Evolutionary conservation across 2,329 filamentous ascomycete genomes (phyloP).

Genomic region (Colletotrichum tropicicola): DNA sequence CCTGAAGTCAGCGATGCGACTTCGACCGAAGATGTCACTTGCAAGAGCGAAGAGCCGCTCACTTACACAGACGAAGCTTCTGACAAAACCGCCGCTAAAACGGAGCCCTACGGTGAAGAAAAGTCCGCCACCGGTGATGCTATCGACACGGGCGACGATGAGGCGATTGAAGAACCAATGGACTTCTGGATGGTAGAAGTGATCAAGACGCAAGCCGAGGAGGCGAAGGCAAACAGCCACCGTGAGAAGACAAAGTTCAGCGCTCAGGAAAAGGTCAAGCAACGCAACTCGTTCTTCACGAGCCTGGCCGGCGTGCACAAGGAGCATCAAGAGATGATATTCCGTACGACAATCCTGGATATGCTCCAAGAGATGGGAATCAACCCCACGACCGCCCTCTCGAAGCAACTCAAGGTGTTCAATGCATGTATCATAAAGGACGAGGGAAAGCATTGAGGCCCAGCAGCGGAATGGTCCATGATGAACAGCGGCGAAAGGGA

Average conservation of each 20-base stretch:
- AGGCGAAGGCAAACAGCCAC: too few species aligned
- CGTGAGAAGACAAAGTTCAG: neutral
- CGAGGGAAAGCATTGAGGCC: neutral
- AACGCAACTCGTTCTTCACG: neutral
- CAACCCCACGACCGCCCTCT: neutral
- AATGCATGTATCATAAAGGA: neutral
- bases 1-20: neutral
- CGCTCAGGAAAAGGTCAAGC: neutral
- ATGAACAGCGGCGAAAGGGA: neutral
- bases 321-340: neutral
- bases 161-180: neutral
- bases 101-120: neutral
- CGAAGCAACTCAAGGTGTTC: neutral
- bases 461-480: too few species aligned
- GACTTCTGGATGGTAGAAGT: neutral
- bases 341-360: neutral
- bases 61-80: neutral
- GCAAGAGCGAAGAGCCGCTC: neutral
- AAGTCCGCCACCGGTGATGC: neutral
- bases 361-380: neutral
- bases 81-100: neutral
- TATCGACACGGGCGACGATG: neutral
- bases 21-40: neutral
- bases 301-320: neutral
- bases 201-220: neutral